Evolutionary conservation across 2,329 filamentous ascomycete genomes (phyloP), one percentile per base, ranked within the genome.

Genomic region (Talaromyces sp.): DNA sequence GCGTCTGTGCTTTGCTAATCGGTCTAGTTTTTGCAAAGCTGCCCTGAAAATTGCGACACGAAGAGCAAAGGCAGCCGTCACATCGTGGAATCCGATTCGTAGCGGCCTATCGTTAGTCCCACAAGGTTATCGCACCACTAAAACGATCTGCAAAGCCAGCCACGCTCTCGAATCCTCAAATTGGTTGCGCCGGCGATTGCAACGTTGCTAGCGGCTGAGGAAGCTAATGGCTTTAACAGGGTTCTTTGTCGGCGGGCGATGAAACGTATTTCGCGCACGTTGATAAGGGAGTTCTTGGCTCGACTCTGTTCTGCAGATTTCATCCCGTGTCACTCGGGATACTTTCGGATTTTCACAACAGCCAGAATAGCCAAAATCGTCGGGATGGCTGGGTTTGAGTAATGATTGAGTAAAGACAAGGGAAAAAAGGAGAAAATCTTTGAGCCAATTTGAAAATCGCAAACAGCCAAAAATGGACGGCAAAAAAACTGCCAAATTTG

Each of bases 121-220:
- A 31, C 27, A 31, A 31, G 27, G 27, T 31, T 52, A 52, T 33
- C 27, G 16, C 35, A 19, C 50, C 31, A 31, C 50, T 54, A 54
- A 54, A 54, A 10, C 50, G 31, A 54, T 54, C 50, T 54, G 31
- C 50, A 54, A 24, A 33, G 31, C 50, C 50, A 54, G 50, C 50
- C 50, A 54, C 50, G 27, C 50, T 33, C 50, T 27, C 19, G 14
- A 8, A 49, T 13, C 24, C 45, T 27, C 45, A 49, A 16, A 14
- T n/a, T 27, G 45, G 45, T 22, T 49, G 27, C 27, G 27, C 24
- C n/a, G n/a, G 24, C 7, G 14, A 13, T 22, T 35, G 11, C 52
- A 56, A 37, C 52, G 27, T 6, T 33, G 11, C n/a, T 22, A 4
- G 50, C 16, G 27, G 31, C 31, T 56, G 50, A 56, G 50, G n/a